Conservation (phyloP, 2,329 filamentous ascomycete genomes). For the Penicillium thymicola region DNA sequence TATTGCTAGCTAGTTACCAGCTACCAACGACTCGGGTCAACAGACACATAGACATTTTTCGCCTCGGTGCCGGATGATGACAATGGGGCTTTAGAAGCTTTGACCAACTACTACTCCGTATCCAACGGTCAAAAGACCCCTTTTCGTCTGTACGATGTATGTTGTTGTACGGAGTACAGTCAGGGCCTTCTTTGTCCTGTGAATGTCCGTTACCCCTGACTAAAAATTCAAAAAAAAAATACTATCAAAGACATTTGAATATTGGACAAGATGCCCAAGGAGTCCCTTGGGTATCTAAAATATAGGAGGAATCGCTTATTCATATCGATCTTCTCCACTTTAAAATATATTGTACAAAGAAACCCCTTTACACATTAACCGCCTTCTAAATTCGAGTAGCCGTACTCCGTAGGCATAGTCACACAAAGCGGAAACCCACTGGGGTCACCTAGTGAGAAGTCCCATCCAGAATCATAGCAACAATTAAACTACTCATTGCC, state of each 20-base stretch:
- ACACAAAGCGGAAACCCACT: constrained; percentile 56
- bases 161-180: not conserved
- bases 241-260: not conserved
- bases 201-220: not conserved
- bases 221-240: not conserved
- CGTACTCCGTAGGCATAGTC: constrained; percentile 43
- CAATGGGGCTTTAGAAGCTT: not conserved
- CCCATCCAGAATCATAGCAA: constrained; percentile 55
- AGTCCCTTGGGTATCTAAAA: not conserved
- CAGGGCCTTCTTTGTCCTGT: not conserved
- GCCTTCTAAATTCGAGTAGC: constrained; percentile 14
- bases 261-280: not conserved
- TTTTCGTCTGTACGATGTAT: not conserved
- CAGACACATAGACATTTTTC: not conserved
- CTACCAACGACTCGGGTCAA: constrained; percentile 1
- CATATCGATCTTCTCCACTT: not conserved
- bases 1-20: not conserved
- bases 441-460: constrained; percentile 50
- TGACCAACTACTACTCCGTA: not conserved
- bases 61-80: not conserved
- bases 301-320: not conserved
- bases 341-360: not conserved
- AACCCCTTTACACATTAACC: constrained; percentile 8
- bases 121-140: not conserved
- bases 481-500: constrained; percentile 50